Evolutionary conservation across 768 basidiomycete genomes (phyloP).

Genomic region (Lepiota brunneoincarnata): DNA sequence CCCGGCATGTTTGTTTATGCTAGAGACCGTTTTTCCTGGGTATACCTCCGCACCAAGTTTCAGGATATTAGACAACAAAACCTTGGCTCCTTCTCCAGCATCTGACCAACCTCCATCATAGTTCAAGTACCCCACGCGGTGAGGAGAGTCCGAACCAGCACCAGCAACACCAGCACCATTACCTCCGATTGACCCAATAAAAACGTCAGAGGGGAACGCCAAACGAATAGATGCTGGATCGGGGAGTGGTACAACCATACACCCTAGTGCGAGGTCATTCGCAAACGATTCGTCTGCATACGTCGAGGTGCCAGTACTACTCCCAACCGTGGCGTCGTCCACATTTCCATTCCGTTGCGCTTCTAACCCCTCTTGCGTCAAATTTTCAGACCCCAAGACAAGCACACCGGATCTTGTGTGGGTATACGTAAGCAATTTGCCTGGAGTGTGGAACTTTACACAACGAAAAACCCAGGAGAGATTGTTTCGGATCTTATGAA

Average conservation of each 20-base stretch:
- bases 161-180: too few species aligned
- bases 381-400: conserved; percentile 41
- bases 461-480: background rate
- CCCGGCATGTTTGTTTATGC: conserved; percentile 35
- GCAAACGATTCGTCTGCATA: conserved; percentile 55
- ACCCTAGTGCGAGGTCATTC: conserved; percentile 63
- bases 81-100: conserved; percentile 62
- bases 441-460: conserved; percentile 4
- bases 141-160: conserved; percentile 23
- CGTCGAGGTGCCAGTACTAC: conserved; percentile 18
- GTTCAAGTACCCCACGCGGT: conserved; percentile 57
- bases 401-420: conserved; percentile 64
- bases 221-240: conserved; percentile 38
- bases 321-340: background rate
- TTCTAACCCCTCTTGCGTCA: background rate
- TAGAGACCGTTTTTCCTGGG: conserved; percentile 53
- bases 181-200: conserved; percentile 31
- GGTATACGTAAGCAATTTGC: conserved; percentile 9
- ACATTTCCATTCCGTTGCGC: background rate
- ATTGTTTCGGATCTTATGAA: conserved; percentile 17
- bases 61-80: conserved; percentile 54
- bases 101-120: conserved; percentile 83
- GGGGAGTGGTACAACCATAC: conserved; percentile 40
- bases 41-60: conserved; percentile 59
- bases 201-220: conserved; percentile 44